These are phyloP conservation scores for Ceratocystis diversiconidia DNA, from an alignment of 2,329 filamentous ascomycete genomes.

Conservation along the genomic window DNA sequence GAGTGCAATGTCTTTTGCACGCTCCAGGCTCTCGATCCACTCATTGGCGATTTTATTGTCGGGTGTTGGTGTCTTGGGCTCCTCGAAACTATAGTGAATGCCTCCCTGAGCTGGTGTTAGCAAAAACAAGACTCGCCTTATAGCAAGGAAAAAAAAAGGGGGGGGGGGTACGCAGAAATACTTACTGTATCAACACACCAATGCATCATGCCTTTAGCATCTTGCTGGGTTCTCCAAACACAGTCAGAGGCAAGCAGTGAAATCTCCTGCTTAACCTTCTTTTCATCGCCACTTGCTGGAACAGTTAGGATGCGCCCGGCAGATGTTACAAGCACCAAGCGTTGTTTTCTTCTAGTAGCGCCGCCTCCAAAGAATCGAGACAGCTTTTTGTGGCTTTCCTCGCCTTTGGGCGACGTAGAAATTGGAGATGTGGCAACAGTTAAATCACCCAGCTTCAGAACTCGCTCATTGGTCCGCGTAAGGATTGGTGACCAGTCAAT, in stretches of 20 bases:
- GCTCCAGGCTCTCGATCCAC: slow-evolving; percentile 81
- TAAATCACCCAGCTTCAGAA: slow-evolving; percentile 83
- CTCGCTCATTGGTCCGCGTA: slow-evolving; percentile 80
- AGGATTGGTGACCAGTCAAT: slow-evolving; percentile 98
- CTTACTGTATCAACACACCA: slow-evolving; percentile 92
- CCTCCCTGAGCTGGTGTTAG: slow-evolving; percentile 47
- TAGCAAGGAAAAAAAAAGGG: background rate
- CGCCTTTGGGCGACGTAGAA: slow-evolving; percentile 53
- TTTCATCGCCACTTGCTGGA: slow-evolving; percentile 84
- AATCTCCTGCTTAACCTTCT: slow-evolving; percentile 85
- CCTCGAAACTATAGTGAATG: slow-evolving; percentile 85
- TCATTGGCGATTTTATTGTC: slow-evolving; percentile 56
- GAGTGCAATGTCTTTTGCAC: slow-evolving; percentile 69
- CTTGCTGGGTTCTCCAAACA: slow-evolving; percentile 64
- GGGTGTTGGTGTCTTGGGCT: slow-evolving; percentile 55
- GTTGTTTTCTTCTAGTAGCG: slow-evolving; percentile 80
- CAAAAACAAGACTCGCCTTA: background rate
- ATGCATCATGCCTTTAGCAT: slow-evolving; percentile 72
- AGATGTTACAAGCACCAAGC: slow-evolving; percentile 88
- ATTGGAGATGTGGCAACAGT: slow-evolving; percentile 69
- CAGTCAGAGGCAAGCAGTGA: slow-evolving; percentile 65
- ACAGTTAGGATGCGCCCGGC: slow-evolving; percentile 81
- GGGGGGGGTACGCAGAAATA: slow-evolving; percentile 20
- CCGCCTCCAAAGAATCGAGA: slow-evolving; percentile 86
- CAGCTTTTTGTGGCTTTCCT: slow-evolving; percentile 72